A percentile compares a stretch with the other conserved stretches of the same genome.
These are phyloP conservation scores for Lentinula detonsa DNA, from an alignment of 768 basidiomycete species.

Conservation along the genomic window DNA sequence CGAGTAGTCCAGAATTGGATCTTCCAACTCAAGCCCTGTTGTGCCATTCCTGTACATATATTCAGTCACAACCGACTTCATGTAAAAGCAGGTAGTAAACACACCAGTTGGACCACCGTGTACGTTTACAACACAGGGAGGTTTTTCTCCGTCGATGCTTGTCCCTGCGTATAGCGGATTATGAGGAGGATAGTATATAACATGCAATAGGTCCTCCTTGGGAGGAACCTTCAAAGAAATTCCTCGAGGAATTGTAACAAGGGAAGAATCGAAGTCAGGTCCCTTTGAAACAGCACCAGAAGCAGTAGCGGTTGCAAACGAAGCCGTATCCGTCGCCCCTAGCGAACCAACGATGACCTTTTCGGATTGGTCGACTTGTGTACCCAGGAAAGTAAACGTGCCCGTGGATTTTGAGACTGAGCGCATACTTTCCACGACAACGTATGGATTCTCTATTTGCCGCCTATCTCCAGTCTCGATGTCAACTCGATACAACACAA, in stretches of 20 bases:
- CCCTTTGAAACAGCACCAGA: background rate
- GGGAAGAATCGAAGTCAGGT: background rate
- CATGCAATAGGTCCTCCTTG: slow-evolving; percentile 40
- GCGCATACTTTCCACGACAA: slow-evolving; percentile 30
- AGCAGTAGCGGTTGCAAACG: slow-evolving; percentile 5
- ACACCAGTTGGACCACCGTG: slow-evolving; percentile 69
- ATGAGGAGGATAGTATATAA: slow-evolving; percentile 60
- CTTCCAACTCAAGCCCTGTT: slow-evolving; percentile 45
- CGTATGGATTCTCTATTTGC: slow-evolving; percentile 35
- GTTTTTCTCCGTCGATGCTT: slow-evolving; percentile 42
- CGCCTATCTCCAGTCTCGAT: slow-evolving; percentile 17
- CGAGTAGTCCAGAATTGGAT: slow-evolving; percentile 64
- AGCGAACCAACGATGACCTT: slow-evolving; percentile 19
- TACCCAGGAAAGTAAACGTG: slow-evolving; percentile 36
- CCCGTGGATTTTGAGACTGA: slow-evolving; percentile 21
- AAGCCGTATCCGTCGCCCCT: background rate
- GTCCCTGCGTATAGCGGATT: slow-evolving; percentile 55
- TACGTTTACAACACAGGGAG: slow-evolving; percentile 58
- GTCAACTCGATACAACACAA: slow-evolving; percentile 21
- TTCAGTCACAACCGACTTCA: background rate
- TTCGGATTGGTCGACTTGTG: slow-evolving; percentile 35
- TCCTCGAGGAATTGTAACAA: slow-evolving; percentile 21
- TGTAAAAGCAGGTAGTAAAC: background rate
- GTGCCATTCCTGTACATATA: slow-evolving; percentile 15
- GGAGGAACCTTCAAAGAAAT: slow-evolving; percentile 18